Percentiles rank a stretch among this genome's conserved stretches.
These are phyloP conservation scores for Eucalyptus pauciflora DNA, from an alignment of 345 rosid genomes.

Conservation along the genomic window DNA sequence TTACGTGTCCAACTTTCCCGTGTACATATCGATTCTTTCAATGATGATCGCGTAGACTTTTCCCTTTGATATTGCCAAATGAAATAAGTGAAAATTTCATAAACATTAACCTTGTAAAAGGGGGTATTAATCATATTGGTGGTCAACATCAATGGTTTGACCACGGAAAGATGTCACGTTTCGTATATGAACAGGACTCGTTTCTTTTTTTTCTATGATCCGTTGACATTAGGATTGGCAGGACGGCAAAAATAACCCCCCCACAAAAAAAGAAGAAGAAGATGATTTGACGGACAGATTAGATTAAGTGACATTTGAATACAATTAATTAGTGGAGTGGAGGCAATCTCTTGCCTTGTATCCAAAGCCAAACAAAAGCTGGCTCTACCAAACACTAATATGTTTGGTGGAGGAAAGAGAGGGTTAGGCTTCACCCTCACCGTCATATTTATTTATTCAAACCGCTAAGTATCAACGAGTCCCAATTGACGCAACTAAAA, in stretches of 20 bases:
- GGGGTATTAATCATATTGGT: neutral
- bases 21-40: fast-evolving
- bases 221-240: neutral
- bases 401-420: neutral
- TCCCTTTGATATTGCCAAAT: neutral
- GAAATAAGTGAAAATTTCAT: neutral
- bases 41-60: neutral
- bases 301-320: neutral
- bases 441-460: neutral
- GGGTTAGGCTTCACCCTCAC: neutral
- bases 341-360: neutral
- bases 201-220: neutral
- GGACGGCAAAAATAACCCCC: neutral
- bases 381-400: neutral
- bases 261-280: fast-evolving
- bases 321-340: neutral
- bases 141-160: neutral
- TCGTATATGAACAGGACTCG: neutral
- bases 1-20: neutral
- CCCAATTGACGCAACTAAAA: neutral
- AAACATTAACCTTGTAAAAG: neutral
- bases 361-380: neutral
- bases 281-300: neutral
- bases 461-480: neutral
- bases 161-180: neutral